Conservation (phyloP, 768 basidiomycete genomes). For the Auriscalpium microsporum region DNA sequence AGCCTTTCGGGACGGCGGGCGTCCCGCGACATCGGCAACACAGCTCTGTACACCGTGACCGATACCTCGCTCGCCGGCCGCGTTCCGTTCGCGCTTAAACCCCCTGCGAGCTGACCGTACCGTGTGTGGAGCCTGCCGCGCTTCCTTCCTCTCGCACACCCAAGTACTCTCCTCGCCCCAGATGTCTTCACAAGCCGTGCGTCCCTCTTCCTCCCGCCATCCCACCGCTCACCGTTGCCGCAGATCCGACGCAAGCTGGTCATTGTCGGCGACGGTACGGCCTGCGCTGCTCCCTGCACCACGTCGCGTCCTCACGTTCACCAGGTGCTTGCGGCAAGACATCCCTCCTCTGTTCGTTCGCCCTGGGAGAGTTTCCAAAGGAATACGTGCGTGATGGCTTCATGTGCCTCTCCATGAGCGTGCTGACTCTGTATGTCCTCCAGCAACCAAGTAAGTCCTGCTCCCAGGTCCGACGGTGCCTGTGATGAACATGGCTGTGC, state of each 20-base stretch:
- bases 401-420: not conserved
- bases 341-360: conserved; percentile 83
- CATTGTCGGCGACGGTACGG: conserved; percentile 90
- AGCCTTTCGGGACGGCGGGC: no score
- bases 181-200: conserved; percentile 15
- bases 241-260: conserved; percentile 93
- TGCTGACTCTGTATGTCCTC: not conserved
- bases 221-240: not conserved
- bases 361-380: conserved; percentile 89
- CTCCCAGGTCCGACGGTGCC: not conserved
- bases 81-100: no score
- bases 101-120: no score
- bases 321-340: conserved; percentile 95
- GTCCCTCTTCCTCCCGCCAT: conserved; percentile 2
- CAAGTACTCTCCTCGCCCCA: not conserved
- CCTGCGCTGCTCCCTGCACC: not conserved
- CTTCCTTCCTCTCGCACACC: no score
- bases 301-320: conserved; percentile 10
- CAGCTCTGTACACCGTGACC: no score
- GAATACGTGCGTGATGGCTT: conserved; percentile 68
- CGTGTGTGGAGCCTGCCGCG: no score
- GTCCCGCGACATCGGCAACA: no score
- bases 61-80: no score
- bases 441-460: conserved; percentile 40
- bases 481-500: not conserved